These are phyloP conservation scores for Trametes villosa DNA, from an alignment of 768 basidiomycete species.

Conservation along the genomic window DNA sequence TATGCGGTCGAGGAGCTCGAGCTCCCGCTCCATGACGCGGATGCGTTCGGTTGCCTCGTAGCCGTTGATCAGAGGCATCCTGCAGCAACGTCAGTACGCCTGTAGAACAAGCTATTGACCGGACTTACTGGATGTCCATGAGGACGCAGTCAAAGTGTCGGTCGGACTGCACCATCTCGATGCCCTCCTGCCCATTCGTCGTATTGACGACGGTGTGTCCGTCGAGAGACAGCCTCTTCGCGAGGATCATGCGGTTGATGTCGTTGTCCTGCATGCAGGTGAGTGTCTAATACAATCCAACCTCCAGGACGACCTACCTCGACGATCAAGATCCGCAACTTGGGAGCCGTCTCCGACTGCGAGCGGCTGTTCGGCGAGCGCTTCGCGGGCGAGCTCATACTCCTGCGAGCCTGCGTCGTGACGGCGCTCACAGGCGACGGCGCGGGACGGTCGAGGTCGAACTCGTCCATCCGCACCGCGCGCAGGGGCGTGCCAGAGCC, in stretches of 20 bases:
- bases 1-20: constrained; percentile 25
- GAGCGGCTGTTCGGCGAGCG: background rate
- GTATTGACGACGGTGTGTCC: constrained; percentile 68
- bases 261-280: constrained; percentile 58
- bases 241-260: constrained; percentile 72
- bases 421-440: background rate
- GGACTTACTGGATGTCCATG: constrained; percentile 81
- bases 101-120: background rate
- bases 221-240: constrained; percentile 66
- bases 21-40: constrained; percentile 56
- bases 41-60: constrained; percentile 71
- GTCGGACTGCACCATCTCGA: constrained; percentile 62
- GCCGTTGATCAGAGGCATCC: constrained; percentile 83
- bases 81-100: constrained; percentile 31
- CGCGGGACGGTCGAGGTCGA: constrained; percentile 10
- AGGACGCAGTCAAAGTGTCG: constrained; percentile 70
- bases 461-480: constrained; percentile 40
- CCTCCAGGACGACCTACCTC: constrained; percentile 49
- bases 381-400: background rate
- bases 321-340: constrained; percentile 62
- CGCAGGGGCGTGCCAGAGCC: constrained; percentile 38
- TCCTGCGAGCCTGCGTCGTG: background rate
- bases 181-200: constrained; percentile 76
- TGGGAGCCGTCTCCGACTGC: constrained; percentile 5
- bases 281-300: background rate